Conservation (phyloP, 495 filamentous ascomycete species). For the Aspergillus sclerotiicarbonarius region DNA sequence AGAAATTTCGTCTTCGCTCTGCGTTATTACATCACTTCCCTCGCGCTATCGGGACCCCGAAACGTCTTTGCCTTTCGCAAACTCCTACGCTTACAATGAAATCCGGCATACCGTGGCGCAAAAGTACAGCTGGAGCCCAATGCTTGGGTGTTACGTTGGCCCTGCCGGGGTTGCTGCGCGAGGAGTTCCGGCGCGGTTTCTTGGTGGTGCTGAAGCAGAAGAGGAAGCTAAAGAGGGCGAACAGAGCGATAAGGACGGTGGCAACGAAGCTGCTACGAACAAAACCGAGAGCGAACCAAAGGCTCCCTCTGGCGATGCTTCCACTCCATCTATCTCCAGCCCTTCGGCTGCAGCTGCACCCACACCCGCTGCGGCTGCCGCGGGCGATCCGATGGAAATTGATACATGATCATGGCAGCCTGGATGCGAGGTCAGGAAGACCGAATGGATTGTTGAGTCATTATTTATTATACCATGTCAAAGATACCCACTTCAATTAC, state of each 20-base stretch:
- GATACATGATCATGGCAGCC: slow-evolving; percentile 12
- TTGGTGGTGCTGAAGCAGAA: slow-evolving; percentile 29
- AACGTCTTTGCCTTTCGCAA: slow-evolving; percentile 74
- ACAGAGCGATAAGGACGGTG: slow-evolving; percentile 10
- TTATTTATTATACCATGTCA: slow-evolving; percentile 13
- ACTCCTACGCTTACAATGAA: slow-evolving; percentile 70
- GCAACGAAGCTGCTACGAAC: slow-evolving; percentile 3
- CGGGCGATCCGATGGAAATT: slow-evolving; percentile 26
- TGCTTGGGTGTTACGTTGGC: slow-evolving; percentile 76
- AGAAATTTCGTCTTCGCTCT: slow-evolving; percentile 57
- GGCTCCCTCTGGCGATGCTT: slow-evolving; percentile 3
- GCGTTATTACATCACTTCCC: slow-evolving; percentile 76
- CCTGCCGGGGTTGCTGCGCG: slow-evolving; percentile 55
- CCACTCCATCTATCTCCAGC: slow-evolving; percentile 13
- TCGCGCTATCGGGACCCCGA: slow-evolving; percentile 74
- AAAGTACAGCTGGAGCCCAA: slow-evolving; percentile 70
- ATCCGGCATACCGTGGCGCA: slow-evolving; percentile 56
- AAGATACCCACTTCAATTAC: slow-evolving; percentile 7
- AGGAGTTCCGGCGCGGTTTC: slow-evolving; percentile 68
- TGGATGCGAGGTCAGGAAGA: not conserved
- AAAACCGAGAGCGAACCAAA: not conserved
- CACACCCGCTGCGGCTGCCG: slow-evolving; percentile 7
- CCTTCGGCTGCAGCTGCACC: slow-evolving; percentile 7
- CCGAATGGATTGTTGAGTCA: not conserved
- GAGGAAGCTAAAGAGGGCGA: slow-evolving; percentile 17